Conservation (phyloP, 495 filamentous ascomycete genomes). For the Trichoderma reesei region DNA sequence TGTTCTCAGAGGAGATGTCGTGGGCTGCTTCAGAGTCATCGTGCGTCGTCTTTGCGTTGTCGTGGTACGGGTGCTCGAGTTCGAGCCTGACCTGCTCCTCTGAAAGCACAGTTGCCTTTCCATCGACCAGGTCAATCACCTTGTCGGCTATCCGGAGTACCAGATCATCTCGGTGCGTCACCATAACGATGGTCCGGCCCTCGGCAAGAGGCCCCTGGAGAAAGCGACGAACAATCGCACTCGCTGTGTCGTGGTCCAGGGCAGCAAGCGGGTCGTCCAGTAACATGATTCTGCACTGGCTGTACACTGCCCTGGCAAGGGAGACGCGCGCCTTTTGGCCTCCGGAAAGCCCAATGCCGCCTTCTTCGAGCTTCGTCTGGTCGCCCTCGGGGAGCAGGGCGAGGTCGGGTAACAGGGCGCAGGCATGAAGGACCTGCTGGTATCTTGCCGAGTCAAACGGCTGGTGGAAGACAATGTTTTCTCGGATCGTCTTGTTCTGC, state of each 20-base stretch:
- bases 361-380: constrained; percentile 87
- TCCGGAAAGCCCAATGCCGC: constrained; percentile 90
- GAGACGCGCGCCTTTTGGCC: constrained; percentile 92
- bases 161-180: constrained; percentile 69
- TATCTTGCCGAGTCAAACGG: constrained; percentile 73
- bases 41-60: constrained; percentile 15
- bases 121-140: constrained; percentile 51
- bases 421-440: constrained; percentile 78
- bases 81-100: constrained; percentile 20
- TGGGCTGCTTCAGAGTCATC: constrained; percentile 23
- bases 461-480: constrained; percentile 73
- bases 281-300: constrained; percentile 79
- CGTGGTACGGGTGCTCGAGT: constrained; percentile 13
- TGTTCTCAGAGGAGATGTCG: constrained; percentile 31
- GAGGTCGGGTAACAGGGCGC: constrained; percentile 85
- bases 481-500: constrained; percentile 80
- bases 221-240: constrained; percentile 57
- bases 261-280: constrained; percentile 94
- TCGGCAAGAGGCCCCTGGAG: constrained; percentile 53
- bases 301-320: constrained; percentile 87
- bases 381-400: constrained; percentile 85
- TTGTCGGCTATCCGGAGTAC: constrained; percentile 57
- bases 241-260: constrained; percentile 79
- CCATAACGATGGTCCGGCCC: constrained; percentile 55
- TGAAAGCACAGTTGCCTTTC: constrained; percentile 18